Evolutionary conservation across 2,329 filamentous ascomycete genomes (phyloP).

Genomic region (Sphaerulina vaccinii): DNA sequence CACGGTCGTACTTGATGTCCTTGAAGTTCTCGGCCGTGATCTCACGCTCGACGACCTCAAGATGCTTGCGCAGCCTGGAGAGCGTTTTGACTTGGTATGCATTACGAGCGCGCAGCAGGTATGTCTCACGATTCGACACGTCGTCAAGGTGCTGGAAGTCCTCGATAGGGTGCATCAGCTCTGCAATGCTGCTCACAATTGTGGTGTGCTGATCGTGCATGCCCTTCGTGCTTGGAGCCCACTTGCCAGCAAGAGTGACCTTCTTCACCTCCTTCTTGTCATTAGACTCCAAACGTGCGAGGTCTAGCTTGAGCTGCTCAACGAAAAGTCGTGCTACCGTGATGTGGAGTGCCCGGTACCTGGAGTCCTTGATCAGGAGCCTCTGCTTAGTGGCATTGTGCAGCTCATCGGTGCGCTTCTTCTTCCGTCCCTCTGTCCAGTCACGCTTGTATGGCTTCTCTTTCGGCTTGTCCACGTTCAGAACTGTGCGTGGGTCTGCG

Average conservation of each 20-base stretch:
- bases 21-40: slow-evolving; percentile 48
- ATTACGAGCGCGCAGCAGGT: slow-evolving; percentile 56
- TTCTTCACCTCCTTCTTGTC: slow-evolving; percentile 44
- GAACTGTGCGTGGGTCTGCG: slow-evolving; percentile 38
- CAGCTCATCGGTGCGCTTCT: slow-evolving; percentile 39
- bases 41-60: slow-evolving; percentile 55
- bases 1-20: slow-evolving; percentile 57
- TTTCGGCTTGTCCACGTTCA: slow-evolving; percentile 24
- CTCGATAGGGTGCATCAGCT: slow-evolving; percentile 50
- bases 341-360: slow-evolving; percentile 55
- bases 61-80: slow-evolving; percentile 54
- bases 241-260: slow-evolving; percentile 60
- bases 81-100: slow-evolving; percentile 51
- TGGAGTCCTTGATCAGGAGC: slow-evolving; percentile 45
- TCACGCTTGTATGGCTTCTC: slow-evolving; percentile 25
- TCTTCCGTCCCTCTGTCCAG: slow-evolving; percentile 31
- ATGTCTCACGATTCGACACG: slow-evolving; percentile 44
- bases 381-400: slow-evolving; percentile 45
- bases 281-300: slow-evolving; percentile 42
- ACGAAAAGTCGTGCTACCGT: slow-evolving; percentile 58
- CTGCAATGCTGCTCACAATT: slow-evolving; percentile 57
- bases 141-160: slow-evolving; percentile 38
- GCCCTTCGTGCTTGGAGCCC: slow-evolving; percentile 56
- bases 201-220: slow-evolving; percentile 61
- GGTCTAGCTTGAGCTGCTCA: slow-evolving; percentile 53